Conservation (phyloP, 495 filamentous ascomycete species). For the Pseudevernia furfuracea region DNA sequence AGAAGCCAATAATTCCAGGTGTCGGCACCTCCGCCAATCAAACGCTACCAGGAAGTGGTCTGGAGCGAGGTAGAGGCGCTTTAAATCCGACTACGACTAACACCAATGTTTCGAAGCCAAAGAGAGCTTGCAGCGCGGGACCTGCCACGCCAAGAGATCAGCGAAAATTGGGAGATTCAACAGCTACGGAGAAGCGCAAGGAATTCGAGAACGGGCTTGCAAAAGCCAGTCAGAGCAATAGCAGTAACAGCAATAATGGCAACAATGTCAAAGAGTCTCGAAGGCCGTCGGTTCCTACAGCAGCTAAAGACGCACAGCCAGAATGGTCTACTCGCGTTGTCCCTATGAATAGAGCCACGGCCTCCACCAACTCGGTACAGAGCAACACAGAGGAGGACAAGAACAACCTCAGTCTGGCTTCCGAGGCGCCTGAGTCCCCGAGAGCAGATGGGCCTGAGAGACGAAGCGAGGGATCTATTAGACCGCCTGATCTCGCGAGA, state of each 20-base stretch:
- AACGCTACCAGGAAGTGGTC: conserved; percentile 19
- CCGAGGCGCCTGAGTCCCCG: conserved; percentile 18
- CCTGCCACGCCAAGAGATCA: conserved; percentile 35
- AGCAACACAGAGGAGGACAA: conserved; percentile 13
- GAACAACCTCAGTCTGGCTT: conserved; percentile 13
- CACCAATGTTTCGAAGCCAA: conserved; percentile 22
- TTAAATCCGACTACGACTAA: conserved; percentile 30
- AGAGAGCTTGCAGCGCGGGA: conserved; percentile 43
- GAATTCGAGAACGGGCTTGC: conserved; percentile 21
- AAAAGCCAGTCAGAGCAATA: conserved; percentile 18
- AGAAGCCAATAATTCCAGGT: conserved; percentile 28
- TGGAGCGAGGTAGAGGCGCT: conserved; percentile 28
- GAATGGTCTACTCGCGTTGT: conserved; percentile 2
- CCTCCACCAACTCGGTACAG: conserved; percentile 1
- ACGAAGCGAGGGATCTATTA: conserved; percentile 24
- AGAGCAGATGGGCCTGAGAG: conserved; percentile 21
- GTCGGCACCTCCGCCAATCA: neutral
- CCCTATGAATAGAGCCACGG: neutral
- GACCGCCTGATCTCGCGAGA: conserved; percentile 22
- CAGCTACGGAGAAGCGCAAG: conserved; percentile 35
- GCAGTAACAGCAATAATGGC: conserved; percentile 17
- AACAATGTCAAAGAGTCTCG: conserved; percentile 21
- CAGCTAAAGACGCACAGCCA: conserved; percentile 26
- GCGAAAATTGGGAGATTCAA: conserved; percentile 32
- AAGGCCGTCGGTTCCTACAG: conserved; percentile 29